These are phyloP conservation scores for Russula sp. DNA, from an alignment of 768 basidiomycete species.

Conservation along the genomic window DNA sequence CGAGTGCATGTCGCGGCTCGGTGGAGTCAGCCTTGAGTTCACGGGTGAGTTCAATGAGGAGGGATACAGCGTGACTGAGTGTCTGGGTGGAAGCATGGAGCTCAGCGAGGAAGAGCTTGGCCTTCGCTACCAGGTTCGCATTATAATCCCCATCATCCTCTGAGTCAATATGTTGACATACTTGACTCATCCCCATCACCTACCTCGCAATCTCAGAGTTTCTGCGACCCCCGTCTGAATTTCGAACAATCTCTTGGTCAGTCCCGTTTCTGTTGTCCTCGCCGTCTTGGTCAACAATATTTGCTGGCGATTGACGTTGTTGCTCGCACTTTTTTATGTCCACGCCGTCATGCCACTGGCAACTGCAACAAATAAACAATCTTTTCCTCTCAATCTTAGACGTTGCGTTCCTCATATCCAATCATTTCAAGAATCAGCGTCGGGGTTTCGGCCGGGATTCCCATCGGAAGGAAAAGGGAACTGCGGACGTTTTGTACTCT, in stretches of 20 bases:
- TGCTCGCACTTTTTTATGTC: neutral
- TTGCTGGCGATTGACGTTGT: neutral
- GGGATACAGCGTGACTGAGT: slow-evolving; percentile 77
- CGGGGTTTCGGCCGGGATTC: slow-evolving; percentile 16
- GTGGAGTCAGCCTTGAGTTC: slow-evolving; percentile 85
- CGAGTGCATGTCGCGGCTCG: slow-evolving; percentile 66
- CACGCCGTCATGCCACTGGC: neutral
- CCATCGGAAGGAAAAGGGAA: slow-evolving; percentile 23
- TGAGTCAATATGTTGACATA: neutral
- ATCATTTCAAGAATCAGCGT: slow-evolving; percentile 72
- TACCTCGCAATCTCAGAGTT: slow-evolving; percentile 46
- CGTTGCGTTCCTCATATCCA: slow-evolving; percentile 82
- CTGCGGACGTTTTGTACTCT: slow-evolving; percentile 36
- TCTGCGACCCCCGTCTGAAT: slow-evolving; percentile 93
- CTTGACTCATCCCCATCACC: neutral
- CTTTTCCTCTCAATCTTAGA: slow-evolving; percentile 42
- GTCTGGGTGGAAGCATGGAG: slow-evolving; percentile 95
- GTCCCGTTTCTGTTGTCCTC: slow-evolving; percentile 31
- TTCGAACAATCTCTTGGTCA: slow-evolving; percentile 92
- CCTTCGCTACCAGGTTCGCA: slow-evolving; percentile 78
- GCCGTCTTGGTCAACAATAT: neutral
- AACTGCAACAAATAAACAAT: neutral
- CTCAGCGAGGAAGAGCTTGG: slow-evolving; percentile 83
- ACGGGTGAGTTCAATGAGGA: slow-evolving; percentile 83
- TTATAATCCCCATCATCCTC: neutral